phyloP scores from a whole-genome alignment of 768 basidiomycete species.

The Suillus subalutaceus region DNA sequence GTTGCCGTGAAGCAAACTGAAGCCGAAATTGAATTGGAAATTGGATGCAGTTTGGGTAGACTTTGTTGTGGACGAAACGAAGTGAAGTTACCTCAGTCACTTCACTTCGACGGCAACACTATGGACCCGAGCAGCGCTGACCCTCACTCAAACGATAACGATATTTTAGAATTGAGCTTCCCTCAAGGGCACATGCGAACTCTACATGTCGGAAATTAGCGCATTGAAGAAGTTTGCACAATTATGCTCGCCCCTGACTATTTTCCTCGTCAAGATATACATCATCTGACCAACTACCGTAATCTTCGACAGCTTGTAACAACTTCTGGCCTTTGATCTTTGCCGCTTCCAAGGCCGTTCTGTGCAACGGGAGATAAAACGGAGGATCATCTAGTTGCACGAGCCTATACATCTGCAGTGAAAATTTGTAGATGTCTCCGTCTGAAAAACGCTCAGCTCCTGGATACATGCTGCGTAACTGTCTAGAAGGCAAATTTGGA shows the following conservation, averaged over 20 bases:
- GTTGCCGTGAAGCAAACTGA: background rate
- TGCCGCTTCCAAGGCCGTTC: slow-evolving; percentile 24
- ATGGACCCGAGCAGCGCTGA: too few relatives aligned
- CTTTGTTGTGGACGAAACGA: too few relatives aligned
- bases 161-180: background rate
- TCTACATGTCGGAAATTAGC: background rate
- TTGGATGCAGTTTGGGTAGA: too few relatives aligned
- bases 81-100: too few relatives aligned
- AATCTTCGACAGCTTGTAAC: slow-evolving; percentile 26
- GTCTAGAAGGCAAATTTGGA: slow-evolving; percentile 21
- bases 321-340: slow-evolving; percentile 25
- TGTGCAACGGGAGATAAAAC: slow-evolving; percentile 29
- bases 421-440: slow-evolving; percentile 29
- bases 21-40: too few relatives aligned
- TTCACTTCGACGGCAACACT: too few relatives aligned
- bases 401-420: slow-evolving; percentile 21
- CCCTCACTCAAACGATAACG: background rate
- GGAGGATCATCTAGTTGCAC: slow-evolving; percentile 28
- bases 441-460: slow-evolving; percentile 13
- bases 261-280: slow-evolving; percentile 20
- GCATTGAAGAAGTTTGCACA: background rate
- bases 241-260: slow-evolving; percentile 2
- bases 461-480: slow-evolving; percentile 15
- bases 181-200: background rate
- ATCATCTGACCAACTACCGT: slow-evolving; percentile 32